These are phyloP conservation scores for Uromyces viciae-fabae DNA, from an alignment of 1,284 basidiomycete genomes.

Conservation along the genomic window DNA sequence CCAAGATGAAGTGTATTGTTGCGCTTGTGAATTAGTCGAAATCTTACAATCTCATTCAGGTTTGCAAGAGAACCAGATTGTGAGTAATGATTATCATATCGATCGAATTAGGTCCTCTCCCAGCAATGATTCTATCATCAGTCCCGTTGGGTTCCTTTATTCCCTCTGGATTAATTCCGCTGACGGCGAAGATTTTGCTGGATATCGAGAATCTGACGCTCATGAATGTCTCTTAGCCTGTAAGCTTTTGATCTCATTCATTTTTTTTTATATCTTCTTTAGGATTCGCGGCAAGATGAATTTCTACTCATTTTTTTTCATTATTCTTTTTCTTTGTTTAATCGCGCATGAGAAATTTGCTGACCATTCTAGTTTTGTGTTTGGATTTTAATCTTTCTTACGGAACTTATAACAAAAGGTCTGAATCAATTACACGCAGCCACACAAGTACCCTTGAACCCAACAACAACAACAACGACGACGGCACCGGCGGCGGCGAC, in stretches of 20 bases:
- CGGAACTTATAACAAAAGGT: constrained; percentile 20
- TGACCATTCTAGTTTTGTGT: no score
- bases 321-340: no score
- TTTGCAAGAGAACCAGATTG: no score
- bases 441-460: constrained; percentile 23
- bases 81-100: no score
- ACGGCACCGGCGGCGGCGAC: neutral
- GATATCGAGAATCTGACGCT: constrained; percentile 39
- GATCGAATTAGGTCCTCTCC: neutral
- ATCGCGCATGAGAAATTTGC: no score
- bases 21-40: constrained; percentile 34
- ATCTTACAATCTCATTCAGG: constrained; percentile 19
- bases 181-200: constrained; percentile 43
- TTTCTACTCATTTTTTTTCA: no score
- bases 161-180: constrained; percentile 31
- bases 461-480: neutral
- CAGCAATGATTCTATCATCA: neutral
- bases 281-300: no score
- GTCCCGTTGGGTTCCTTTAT: constrained; percentile 33
- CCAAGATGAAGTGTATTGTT: constrained; percentile 23
- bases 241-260: neutral
- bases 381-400: no score
- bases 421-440: constrained; percentile 40
- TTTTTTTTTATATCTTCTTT: neutral
- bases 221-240: constrained; percentile 44